phyloP scores from a whole-genome alignment of 2,329 filamentous ascomycete species.

The Byssothecium circinans region DNA sequence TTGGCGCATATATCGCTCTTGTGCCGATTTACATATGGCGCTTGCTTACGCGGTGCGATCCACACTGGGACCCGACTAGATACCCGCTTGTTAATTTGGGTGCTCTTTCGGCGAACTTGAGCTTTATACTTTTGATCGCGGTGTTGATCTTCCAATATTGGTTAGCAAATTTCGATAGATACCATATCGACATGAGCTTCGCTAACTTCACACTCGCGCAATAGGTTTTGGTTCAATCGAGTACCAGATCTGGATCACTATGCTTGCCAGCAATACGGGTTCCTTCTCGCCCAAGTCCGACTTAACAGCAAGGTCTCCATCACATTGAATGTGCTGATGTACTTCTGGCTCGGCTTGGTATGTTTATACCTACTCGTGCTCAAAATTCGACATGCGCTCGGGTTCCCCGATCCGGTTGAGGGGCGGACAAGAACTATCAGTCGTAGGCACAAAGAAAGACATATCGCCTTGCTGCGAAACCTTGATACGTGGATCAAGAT shows the following conservation, averaged over 20 bases:
- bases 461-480: constrained; percentile 15
- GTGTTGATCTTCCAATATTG: too few relatives aligned
- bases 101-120: too few relatives aligned
- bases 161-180: too few relatives aligned
- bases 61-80: too few relatives aligned
- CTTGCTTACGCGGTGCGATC: too few relatives aligned
- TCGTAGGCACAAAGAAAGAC: constrained; percentile 6
- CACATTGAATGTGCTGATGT: constrained; percentile 16
- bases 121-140: too few relatives aligned
- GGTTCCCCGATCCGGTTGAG: constrained; percentile 5
- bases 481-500: constrained; percentile 15
- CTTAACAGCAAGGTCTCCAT: constrained; percentile 20
- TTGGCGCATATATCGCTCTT: constrained; percentile 19
- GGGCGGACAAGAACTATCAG: constrained; percentile 2
- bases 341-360: constrained; percentile 17
- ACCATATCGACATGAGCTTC: too few relatives aligned
- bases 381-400: constrained; percentile 9
- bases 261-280: constrained; percentile 24
- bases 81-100: too few relatives aligned
- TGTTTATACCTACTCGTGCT: constrained; percentile 14
- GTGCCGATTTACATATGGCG: constrained; percentile 25
- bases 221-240: constrained; percentile 25
- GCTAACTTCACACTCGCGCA: constrained; percentile 12
- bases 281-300: constrained; percentile 18
- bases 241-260: constrained; percentile 13